Percentiles rank a stretch among this genome's conserved stretches.
phyloP scores from a whole-genome alignment of 768 basidiomycete species.

The Psilocybe sp. region DNA sequence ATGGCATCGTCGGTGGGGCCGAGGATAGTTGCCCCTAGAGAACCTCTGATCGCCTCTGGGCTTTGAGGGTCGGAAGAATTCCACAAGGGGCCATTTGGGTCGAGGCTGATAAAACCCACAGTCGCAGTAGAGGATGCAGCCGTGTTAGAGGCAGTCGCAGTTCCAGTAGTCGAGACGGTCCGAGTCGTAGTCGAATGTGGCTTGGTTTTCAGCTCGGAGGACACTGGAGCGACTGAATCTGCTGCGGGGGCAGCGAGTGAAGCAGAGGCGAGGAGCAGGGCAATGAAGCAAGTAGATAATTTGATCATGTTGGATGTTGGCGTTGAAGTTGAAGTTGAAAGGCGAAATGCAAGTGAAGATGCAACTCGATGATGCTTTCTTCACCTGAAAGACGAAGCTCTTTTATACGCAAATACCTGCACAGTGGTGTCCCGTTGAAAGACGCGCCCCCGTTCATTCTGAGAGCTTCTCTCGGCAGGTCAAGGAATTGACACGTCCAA shows the following conservation, averaged over 20 bases:
- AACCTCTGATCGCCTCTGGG: constrained; percentile 43
- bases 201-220: constrained; percentile 11
- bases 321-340: constrained; percentile 2
- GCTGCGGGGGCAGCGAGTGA: constrained; percentile 24
- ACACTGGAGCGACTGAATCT: constrained; percentile 16
- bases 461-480: background rate
- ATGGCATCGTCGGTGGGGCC: constrained; percentile 56
- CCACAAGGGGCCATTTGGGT: constrained; percentile 21
- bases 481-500: background rate
- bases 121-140: constrained; percentile 38
- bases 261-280: constrained; percentile 28
- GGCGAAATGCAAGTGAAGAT: constrained; percentile 3
- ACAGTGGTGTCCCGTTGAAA: background rate
- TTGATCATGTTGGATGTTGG: constrained; percentile 29
- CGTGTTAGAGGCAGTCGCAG: constrained; percentile 7
- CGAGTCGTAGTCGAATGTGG: constrained; percentile 14
- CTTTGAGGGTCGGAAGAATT: constrained; percentile 20
- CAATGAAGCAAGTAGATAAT: constrained; percentile 30
- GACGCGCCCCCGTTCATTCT: too few species aligned
- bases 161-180: constrained; percentile 16
- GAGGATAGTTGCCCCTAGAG: constrained; percentile 45
- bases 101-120: constrained; percentile 19
- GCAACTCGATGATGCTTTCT: constrained; percentile 2
- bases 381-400: background rate
- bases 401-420: constrained; percentile 14